phyloP scores from a whole-genome alignment of 208 protist genomes.

The Leptomonas pyrrhocoris region DNA sequence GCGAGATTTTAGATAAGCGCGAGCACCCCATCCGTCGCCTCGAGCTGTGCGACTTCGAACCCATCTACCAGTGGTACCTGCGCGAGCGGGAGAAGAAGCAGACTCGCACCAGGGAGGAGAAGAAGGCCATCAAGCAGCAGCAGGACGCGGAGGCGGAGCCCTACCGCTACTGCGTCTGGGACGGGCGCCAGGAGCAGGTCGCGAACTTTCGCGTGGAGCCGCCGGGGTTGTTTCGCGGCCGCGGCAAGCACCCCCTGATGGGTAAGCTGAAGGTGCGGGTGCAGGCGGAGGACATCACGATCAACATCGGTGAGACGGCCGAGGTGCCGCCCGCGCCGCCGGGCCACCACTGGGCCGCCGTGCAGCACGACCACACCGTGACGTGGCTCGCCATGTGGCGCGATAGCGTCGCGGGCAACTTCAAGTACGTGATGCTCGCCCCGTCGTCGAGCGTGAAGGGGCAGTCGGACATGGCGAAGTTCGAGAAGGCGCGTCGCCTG shows the following conservation, averaged over 20 bases:
- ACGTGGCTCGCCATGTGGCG: slow-evolving; percentile 98
- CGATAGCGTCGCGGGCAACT: slow-evolving; percentile 91
- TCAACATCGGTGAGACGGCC: slow-evolving; percentile 96
- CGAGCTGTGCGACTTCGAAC: slow-evolving; percentile 97
- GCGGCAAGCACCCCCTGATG: slow-evolving; percentile 97
- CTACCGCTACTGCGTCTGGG: slow-evolving; percentile 92
- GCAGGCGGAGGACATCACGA: slow-evolving; percentile 97
- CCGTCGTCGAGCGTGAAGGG: slow-evolving; percentile 95
- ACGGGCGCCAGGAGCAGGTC: slow-evolving; percentile 95
- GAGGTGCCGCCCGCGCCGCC: slow-evolving; percentile 86
- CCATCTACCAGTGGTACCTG: slow-evolving; percentile 94
- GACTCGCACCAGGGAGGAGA: slow-evolving; percentile 93
- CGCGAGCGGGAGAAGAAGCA: slow-evolving; percentile 90
- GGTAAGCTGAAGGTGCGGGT: slow-evolving; percentile 96
- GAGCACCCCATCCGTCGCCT: slow-evolving; percentile 93
- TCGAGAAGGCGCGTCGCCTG: slow-evolving; percentile 96
- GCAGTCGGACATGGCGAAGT: slow-evolving; percentile 98
- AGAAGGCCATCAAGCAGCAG: slow-evolving; percentile 84
- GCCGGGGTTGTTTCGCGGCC: slow-evolving; percentile 98
- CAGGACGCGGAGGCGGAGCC: slow-evolving; percentile 87
- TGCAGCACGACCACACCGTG: slow-evolving; percentile 96
- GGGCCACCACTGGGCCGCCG: slow-evolving; percentile 94
- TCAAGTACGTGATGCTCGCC: slow-evolving; percentile 98
- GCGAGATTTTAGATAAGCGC: slow-evolving; percentile 87
- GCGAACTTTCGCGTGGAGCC: slow-evolving; percentile 98